phyloP scores from a whole-genome alignment of 495 filamentous ascomycete genomes.

The Evansstolkia leycettana region DNA sequence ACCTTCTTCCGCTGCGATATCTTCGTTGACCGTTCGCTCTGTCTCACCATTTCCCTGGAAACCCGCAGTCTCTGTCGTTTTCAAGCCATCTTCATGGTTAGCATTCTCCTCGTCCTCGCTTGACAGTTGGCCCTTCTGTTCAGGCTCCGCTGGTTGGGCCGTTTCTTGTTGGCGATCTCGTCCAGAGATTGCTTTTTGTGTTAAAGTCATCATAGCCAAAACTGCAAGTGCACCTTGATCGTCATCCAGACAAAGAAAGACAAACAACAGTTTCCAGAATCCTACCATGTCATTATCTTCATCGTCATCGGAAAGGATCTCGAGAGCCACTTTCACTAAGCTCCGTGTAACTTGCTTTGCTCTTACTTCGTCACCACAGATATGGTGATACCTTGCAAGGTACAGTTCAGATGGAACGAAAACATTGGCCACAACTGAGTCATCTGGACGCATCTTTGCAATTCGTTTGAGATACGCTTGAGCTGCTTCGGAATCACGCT shows the following conservation, averaged over 20 bases:
- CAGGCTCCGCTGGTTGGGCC: no score
- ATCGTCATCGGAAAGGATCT: conserved; percentile 32
- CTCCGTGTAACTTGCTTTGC: conserved; percentile 15
- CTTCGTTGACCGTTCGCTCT: no score
- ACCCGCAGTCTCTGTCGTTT: no score
- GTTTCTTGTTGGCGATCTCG: no score
- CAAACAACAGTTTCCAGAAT: conserved; percentile 15
- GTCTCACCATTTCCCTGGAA: no score
- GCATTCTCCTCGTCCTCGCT: no score
- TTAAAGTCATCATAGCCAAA: neutral
- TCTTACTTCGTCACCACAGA: conserved; percentile 11
- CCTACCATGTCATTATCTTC: conserved; percentile 28
- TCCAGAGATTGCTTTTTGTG: no score
- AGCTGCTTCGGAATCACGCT: conserved; percentile 4
- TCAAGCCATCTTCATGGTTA: no score
- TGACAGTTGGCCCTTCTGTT: no score
- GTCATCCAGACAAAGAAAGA: conserved; percentile 16
- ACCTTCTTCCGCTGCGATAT: no score
- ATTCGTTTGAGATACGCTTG: conserved; percentile 5
- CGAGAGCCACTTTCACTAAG: conserved; percentile 20
- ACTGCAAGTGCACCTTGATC: conserved; percentile 11
- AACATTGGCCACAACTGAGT: conserved; percentile 7
- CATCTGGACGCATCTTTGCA: neutral
- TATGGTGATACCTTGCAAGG: conserved; percentile 16
- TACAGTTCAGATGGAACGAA: conserved; percentile 10